Conservation (phyloP, 2,329 filamentous ascomycete species). For the Colletotrichum sojae region DNA sequence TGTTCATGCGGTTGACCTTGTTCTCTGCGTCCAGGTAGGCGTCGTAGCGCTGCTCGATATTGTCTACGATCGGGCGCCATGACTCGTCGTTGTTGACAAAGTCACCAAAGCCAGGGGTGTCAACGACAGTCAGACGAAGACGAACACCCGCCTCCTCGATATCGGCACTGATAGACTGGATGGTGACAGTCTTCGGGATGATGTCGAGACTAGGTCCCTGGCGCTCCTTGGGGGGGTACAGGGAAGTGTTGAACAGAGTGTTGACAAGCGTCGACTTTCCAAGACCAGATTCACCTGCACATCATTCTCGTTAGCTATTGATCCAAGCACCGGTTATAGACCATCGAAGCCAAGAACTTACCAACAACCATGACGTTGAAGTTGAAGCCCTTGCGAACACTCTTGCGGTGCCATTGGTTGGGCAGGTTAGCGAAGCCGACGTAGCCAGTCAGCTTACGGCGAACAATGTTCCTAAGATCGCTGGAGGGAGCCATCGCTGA, state of each 20-base stretch:
- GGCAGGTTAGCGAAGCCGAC: constrained; percentile 99
- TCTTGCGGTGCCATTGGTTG: constrained; percentile 99
- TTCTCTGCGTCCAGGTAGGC: constrained; percentile 99
- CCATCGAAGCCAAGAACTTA: constrained; percentile 65
- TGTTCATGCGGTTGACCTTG: constrained; percentile 99
- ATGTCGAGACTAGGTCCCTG: constrained; percentile 98
- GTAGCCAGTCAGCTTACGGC: constrained; percentile 97
- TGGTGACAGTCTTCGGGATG: constrained; percentile 97
- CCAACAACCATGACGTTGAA: constrained; percentile 99
- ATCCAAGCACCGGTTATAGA: neutral
- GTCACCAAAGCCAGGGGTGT: constrained; percentile 98
- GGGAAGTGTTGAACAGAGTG: constrained; percentile 98
- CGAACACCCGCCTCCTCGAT: constrained; percentile 99
- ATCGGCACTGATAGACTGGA: constrained; percentile 94
- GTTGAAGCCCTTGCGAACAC: constrained; percentile 99
- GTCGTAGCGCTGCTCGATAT: constrained; percentile 99
- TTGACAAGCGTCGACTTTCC: constrained; percentile 99
- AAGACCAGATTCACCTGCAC: constrained; percentile 93
- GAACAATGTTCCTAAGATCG: constrained; percentile 94
- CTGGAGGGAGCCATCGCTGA: constrained; percentile 63
- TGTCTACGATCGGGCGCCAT: constrained; percentile 98
- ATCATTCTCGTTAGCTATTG: constrained; percentile 35
- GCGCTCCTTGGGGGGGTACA: constrained; percentile 98
- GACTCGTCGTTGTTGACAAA: constrained; percentile 99
- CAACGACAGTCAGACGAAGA: constrained; percentile 94